Base-by-base conservation (phyloP, 192 early-diverging fungal genomes). In the Pilaira anomala region DNA sequence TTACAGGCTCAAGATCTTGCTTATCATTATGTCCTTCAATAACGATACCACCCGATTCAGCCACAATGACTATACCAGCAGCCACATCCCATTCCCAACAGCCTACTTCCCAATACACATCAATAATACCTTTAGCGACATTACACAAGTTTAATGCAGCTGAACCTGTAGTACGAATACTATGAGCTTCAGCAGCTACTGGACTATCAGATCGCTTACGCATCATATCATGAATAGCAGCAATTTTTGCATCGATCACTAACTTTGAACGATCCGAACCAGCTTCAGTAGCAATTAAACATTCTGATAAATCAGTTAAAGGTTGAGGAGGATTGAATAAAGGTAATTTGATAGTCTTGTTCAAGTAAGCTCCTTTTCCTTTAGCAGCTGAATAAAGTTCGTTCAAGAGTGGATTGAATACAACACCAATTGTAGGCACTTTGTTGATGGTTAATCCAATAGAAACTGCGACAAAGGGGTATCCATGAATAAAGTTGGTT, bases 41-140 rank as follows among this genome's bases (percentile, higher is more conserved):
- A 14, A 93, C 84, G 2, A 86, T 60, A 16, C 96, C 93, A 14
- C 96, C 94, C 7, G 94, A 76, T 69, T 98, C 95, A 14, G 74
- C 68, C 6, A 96, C 73, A 69, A 98, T 89, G 14, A 92, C 80
- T 3, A 85, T 78, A n/a, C 84, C 93, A 16, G 94, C 96, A 19
- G 88, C 87, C 36, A 97, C 88, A 71, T 98, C 96, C 82, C 83
- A 84, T 33, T 81, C 83, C 83, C 83, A 84, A 60, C 74, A 80
- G 6, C 95, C 96, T 44, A 87, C 80, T 71, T 98, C 96, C 91
- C 93, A 98, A 73, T 94, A 97, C 7, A 90, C 68, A 66, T 98
- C 95, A 7, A 87, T 74, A 13, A 83, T 77, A 22, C 94, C 95
- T 45, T 90, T 84, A 9, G 94, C 93, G 28, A 94, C 85, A 30